Base-by-base conservation (phyloP, 1,284 basidiomycete species). In the Ustilago shanxiensis region DNA sequence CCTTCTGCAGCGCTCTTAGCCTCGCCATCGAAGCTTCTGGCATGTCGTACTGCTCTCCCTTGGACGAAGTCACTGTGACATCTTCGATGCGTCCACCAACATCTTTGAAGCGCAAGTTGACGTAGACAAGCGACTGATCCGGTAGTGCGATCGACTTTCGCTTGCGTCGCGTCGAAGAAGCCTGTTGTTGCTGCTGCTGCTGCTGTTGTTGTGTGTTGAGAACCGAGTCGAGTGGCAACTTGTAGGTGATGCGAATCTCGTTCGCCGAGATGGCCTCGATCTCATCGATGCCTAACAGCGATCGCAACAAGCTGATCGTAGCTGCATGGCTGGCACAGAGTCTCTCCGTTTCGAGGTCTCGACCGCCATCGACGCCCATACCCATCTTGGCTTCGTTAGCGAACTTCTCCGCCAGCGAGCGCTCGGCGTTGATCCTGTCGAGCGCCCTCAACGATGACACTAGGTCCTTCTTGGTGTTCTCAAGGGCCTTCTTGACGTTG, bases 321-420 rank as follows among this genome's bases (percentile, higher is more conserved):
- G 72, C 62, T 9, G 66, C 57, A 55, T 79, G 72, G 51, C 72
- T 77, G 49, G 76, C 76, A 44, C 80, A 83, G 18, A 79, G 62
- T 16, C 77, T 67, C 60, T 83, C 81, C 13, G 77, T 74, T 63
- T 80, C 76, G 54, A 81, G 71, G 35, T 83, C 81, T 31, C 81
- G 73, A 1, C 78, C 78, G 22, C 78, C 74, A 33, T 80, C 78
- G 22, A 75, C 72, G 14, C 79, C 78, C 70, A 76, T 77, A 29
- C 81, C 79, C 54, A 80, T 62, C 74, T 73, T 72, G 44, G 78
- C 81, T 47, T 83, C 79, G 63, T 76, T 79, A 33, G 81, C 81
- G 41, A 66, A 72, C 64, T 80, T 81, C 56, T 83, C 81, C 0
- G 80, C 81, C 18, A 76, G 69, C 5, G 76, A 75, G 11, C 81